Evolutionary conservation across 345 rosid species (phyloP).

Genomic region (Syzygium aromaticum): DNA sequence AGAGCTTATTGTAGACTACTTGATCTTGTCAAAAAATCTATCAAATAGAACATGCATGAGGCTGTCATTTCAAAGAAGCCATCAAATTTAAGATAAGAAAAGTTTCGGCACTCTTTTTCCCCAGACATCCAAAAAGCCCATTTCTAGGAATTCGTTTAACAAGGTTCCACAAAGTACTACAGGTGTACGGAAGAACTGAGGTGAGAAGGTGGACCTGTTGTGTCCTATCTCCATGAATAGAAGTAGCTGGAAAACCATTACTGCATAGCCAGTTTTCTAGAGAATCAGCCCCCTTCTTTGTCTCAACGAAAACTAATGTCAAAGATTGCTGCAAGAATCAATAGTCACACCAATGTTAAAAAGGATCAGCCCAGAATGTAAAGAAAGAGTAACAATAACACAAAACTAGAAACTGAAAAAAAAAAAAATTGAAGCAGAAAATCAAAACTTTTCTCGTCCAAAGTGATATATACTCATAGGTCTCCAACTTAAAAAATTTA

Average conservation of each 20-base stretch:
- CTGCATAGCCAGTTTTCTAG: conserved; percentile 81
- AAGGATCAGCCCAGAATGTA: not conserved
- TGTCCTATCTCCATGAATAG: conserved; percentile 93
- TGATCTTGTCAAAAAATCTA: not conserved
- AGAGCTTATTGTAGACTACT: not conserved
- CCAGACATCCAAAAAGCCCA: not conserved
- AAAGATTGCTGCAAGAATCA: conserved; percentile 73
- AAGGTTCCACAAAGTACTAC: not conserved
- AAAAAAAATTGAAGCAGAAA: not conserved
- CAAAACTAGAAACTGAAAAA: not conserved
- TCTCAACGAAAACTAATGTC: conserved; percentile 98
- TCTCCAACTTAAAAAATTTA: not conserved
- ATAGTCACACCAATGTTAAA: not conserved
- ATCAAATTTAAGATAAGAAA: not conserved
- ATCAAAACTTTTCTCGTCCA: not conserved
- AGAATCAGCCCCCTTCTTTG: conserved; percentile 93
- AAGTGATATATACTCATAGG: not conserved
- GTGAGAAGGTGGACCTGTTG: conserved; percentile 48
- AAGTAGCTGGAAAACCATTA: conserved; percentile 90
- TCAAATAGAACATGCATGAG: not conserved
- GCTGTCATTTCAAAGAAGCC: not conserved
- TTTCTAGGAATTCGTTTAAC: not conserved
- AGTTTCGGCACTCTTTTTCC: not conserved
- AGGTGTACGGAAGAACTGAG: not conserved
- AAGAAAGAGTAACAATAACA: not conserved